Conservation (phyloP, 768 basidiomycete species). For the Russula emetica region DNA sequence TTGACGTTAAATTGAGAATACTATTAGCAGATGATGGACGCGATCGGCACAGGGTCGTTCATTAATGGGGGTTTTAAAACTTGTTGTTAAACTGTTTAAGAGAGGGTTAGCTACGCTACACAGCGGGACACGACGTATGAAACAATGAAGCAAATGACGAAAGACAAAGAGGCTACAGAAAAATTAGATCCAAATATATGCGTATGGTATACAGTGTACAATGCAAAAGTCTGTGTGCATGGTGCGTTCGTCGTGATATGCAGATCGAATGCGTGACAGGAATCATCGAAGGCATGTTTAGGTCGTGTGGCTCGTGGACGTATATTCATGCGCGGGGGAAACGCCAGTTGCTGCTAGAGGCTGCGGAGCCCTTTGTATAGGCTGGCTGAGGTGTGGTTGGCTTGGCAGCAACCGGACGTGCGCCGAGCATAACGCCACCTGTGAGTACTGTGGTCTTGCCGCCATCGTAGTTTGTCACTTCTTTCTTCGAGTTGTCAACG, state of each 20-base stretch:
- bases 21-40: not conserved
- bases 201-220: slow-evolving; percentile 24
- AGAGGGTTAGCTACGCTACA: slow-evolving; percentile 26
- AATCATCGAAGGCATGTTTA: slow-evolving; percentile 10
- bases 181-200: slow-evolving; percentile 30
- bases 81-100: slow-evolving; percentile 8
- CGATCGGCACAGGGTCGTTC: slow-evolving; percentile 4
- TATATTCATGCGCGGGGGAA: slow-evolving; percentile 43
- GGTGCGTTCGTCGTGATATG: slow-evolving; percentile 23
- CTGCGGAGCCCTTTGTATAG: slow-evolving; percentile 30
- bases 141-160: slow-evolving; percentile 14
- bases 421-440: slow-evolving; percentile 83
- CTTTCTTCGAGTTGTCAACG: slow-evolving; percentile 68
- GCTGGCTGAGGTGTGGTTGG: slow-evolving; percentile 7
- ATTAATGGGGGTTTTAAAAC: slow-evolving; percentile 14
- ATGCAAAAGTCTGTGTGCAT: slow-evolving; percentile 23
- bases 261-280: slow-evolving; percentile 14
- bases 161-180: slow-evolving; percentile 26
- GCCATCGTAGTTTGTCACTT: slow-evolving; percentile 81
- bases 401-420: slow-evolving; percentile 25
- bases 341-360: slow-evolving; percentile 50
- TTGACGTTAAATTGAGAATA: not conserved
- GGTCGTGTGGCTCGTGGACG: slow-evolving; percentile 7
- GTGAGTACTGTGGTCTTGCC: slow-evolving; percentile 86
- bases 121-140: slow-evolving; percentile 15